Base-by-base conservation (phyloP, 2,329 filamentous ascomycete genomes). In the Diaporthe sp. region DNA sequence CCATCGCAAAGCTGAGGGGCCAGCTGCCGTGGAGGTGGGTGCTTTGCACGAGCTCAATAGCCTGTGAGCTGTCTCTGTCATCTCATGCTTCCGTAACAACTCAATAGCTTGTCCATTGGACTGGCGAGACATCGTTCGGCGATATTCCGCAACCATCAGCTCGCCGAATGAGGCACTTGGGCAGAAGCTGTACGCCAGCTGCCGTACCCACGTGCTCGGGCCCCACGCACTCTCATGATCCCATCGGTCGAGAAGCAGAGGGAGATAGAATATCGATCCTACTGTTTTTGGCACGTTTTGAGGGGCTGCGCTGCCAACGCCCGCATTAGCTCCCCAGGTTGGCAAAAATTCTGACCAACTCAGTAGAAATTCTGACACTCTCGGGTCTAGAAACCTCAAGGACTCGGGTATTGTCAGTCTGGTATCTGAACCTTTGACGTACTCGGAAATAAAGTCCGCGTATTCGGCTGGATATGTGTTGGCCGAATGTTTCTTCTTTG, bases 171-270 rank as follows among this genome's bases (percentile, higher is more conserved):
- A 19, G 1, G 49, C 12, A 12, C 19, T 37, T 42, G 57, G 49
- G n/a, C 70, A 73, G 22, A 85, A 71, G 12, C 82, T 80, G 70
- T 86, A 87, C 8, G 84, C 84, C 19, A 85, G 77, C 31, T 82
- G 77, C 17, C 86, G 82, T 31, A 84, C 75, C 0, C 77, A 65
- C 6, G 80, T 82, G 75, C 85, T 87, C 39, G 79, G 76, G 28
- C 83, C 80, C 86, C 86, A 88, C 0, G 83, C 82, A 73, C 83
- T 87, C 62, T 81, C 82, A 15, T 79, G 81, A 0, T 80, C 75
- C 49, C 83, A 83, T 51, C 82, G 83, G 75, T 87, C 86, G 13
- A 87, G 78, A 25, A 88, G 79, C 22, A 84, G 79, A 2, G 86
- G 86, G 3, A 86, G 77, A 71, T 85, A 87, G 74, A 86, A 83